Evolutionary conservation across 2,329 filamentous ascomycete species (phyloP).

Genomic region (Aspergillus floridensis): DNA sequence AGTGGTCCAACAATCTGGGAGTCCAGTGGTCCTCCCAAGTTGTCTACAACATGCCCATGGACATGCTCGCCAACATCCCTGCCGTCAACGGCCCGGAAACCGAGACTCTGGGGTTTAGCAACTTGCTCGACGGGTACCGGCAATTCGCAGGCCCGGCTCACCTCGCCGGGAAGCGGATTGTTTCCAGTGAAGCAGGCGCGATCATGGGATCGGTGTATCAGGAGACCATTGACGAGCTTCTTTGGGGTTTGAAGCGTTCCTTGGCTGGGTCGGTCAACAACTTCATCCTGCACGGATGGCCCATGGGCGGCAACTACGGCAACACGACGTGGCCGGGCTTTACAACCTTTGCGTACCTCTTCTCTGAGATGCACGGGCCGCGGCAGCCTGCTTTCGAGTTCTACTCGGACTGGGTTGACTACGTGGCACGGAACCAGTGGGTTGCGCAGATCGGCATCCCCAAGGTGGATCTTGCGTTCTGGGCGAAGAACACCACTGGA

Average conservation of each 20-base stretch:
- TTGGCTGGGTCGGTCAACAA: conserved; percentile 45
- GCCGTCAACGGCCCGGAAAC: conserved; percentile 42
- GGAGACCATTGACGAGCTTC: conserved; percentile 25
- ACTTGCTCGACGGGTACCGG: conserved; percentile 41
- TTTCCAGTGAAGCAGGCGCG: conserved; percentile 44
- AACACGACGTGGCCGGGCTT: conserved; percentile 53
- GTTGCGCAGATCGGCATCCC: neutral
- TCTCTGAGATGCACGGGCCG: conserved; percentile 42
- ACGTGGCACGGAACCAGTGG: neutral
- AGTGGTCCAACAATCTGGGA: conserved; percentile 34
- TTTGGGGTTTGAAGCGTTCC: conserved; percentile 40
- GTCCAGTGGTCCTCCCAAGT: conserved; percentile 42
- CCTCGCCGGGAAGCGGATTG: conserved; percentile 37
- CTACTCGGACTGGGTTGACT: neutral
- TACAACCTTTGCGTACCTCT: conserved; percentile 46
- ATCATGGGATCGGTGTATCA: conserved; percentile 19
- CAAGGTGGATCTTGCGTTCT: conserved; percentile 2
- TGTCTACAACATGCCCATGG: conserved; percentile 44
- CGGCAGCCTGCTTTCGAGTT: conserved; percentile 37
- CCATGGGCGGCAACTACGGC: conserved; percentile 43
- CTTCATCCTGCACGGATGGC: conserved; percentile 46
- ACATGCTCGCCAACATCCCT: conserved; percentile 42
- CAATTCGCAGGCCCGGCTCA: conserved; percentile 43
- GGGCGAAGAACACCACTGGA: neutral
- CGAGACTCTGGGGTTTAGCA: conserved; percentile 39